A percentile compares a stretch with the other conserved stretches of the same genome.
These are phyloP conservation scores for Rosa persica DNA, from an alignment of 306 rosid species.

Conservation along the genomic window DNA sequence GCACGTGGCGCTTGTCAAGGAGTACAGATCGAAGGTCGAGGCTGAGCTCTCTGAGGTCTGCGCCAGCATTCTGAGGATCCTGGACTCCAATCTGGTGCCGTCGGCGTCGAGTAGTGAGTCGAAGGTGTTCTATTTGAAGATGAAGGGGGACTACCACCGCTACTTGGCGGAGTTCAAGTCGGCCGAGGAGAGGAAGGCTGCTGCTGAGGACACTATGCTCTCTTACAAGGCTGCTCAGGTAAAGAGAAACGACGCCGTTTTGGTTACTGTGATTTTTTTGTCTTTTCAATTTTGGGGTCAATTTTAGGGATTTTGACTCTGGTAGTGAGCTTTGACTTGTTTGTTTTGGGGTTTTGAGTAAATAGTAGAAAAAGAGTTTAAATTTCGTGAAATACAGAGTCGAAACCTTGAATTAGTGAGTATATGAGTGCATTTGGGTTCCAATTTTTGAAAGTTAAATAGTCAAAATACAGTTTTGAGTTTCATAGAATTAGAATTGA, in stretches of 20 bases:
- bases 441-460: neutral
- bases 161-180: conserved; percentile 69
- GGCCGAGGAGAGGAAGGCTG: conserved; percentile 58
- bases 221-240: conserved; percentile 84
- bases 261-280: no score
- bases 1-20: conserved; percentile 56
- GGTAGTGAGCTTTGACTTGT: neutral
- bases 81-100: conserved; percentile 58
- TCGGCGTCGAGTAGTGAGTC: conserved; percentile 58
- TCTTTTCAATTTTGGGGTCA: no score
- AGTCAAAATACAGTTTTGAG: neutral
- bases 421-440: neutral
- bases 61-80: conserved; percentile 45
- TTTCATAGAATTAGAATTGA: neutral
- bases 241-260: neutral
- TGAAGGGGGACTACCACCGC: conserved; percentile 81
- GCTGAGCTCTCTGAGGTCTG: conserved; percentile 52
- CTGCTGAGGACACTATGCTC: conserved; percentile 74
- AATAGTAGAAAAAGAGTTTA: neutral
- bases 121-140: conserved; percentile 69
- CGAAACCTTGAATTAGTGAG: neutral
- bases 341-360: neutral
- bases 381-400: neutral
- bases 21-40: conserved; percentile 74
- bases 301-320: no score